These are phyloP conservation scores for Backusella morwellensis DNA, from an alignment of 192 early-diverging fungal species.

Conservation along the genomic window DNA sequence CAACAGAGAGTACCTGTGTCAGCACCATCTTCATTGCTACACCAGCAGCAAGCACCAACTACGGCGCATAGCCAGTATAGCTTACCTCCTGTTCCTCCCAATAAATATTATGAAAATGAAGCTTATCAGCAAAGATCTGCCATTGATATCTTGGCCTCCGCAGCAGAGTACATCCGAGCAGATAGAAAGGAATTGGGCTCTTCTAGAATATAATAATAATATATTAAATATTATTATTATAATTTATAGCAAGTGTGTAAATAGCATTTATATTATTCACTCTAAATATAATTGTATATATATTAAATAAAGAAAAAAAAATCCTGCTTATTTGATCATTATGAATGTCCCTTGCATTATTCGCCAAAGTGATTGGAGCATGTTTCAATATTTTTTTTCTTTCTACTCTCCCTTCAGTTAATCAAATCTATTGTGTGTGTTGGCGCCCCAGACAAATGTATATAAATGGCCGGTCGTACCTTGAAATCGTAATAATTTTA, in stretches of 20 bases:
- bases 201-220: constrained; percentile 4
- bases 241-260: background rate
- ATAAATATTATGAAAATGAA: constrained; percentile 7
- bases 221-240: background rate
- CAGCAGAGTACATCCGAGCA: constrained; percentile 26
- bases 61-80: background rate
- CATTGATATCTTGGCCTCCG: constrained; percentile 28
- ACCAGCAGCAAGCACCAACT: background rate
- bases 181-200: constrained; percentile 12
- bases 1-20: background rate
- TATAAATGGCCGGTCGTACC: too few relatives aligned
- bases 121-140: constrained; percentile 16
- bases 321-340: background rate
- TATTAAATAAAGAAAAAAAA: background rate
- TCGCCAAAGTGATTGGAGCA: background rate
- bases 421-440: background rate
- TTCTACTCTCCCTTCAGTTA: background rate
- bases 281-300: background rate
- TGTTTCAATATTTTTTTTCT: background rate
- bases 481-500: background rate
- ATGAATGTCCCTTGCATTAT: background rate
- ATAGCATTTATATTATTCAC: background rate
- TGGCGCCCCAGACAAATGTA: background rate
- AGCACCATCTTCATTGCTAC: background rate
- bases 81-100: background rate